Percentiles rank a stretch among this genome's conserved stretches.
Evolutionary conservation across 2,329 filamentous ascomycete species (phyloP).

Genomic region (Aspergillus sp.): DNA sequence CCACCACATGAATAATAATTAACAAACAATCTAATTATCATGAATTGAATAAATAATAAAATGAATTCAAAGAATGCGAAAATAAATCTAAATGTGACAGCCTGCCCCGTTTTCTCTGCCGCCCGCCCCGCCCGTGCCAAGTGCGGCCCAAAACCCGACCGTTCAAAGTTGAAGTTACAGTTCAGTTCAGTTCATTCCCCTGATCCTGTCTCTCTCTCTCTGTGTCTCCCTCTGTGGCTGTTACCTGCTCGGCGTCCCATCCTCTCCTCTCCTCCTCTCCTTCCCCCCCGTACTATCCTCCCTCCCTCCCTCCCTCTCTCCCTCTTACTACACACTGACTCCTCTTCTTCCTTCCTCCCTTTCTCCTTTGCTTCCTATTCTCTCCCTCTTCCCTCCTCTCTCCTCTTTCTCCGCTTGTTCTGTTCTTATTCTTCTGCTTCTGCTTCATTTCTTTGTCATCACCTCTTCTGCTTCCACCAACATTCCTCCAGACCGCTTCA

Average conservation of each 20-base stretch:
- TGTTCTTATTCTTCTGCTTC: not conserved
- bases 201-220: not conserved
- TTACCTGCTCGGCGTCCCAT: no score
- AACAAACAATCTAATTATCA: no score
- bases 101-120: slow-evolving; percentile 16
- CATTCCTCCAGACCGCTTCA: slow-evolving; percentile 3
- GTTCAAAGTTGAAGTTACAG: slow-evolving; percentile 11
- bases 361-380: slow-evolving; percentile 2
- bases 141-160: slow-evolving; percentile 16
- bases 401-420: not conserved
- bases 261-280: not conserved
- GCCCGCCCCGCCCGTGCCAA: slow-evolving; percentile 18
- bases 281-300: not conserved
- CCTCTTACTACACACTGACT: not conserved
- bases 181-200: slow-evolving; percentile 10
- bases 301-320: slow-evolving; percentile 1
- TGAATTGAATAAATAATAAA: no score
- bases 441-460: not conserved
- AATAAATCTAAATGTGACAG: slow-evolving; percentile 4
- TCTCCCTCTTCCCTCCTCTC: not conserved
- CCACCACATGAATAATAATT: no score
- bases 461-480: slow-evolving; percentile 5
- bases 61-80: no score
- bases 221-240: no score
- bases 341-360: not conserved